Evolutionary conservation across 176 grass and related monocot species (phyloP).

Genomic region (Melocanna baccifera): DNA sequence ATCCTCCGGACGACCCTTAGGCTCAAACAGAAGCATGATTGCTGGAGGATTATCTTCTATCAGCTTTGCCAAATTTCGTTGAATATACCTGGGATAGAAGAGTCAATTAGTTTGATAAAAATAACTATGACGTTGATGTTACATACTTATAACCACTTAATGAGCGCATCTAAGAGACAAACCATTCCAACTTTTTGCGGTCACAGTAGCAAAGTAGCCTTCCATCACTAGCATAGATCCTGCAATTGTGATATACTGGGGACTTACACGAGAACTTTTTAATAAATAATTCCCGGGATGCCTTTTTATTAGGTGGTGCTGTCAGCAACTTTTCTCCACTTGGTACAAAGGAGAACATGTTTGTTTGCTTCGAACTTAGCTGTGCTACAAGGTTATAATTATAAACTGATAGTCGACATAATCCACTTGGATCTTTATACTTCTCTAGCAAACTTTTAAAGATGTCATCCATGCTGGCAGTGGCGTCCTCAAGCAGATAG

Average conservation of each 20-base stretch:
- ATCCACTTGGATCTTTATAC: constrained; percentile 52
- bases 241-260: constrained; percentile 96
- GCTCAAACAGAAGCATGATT: constrained; percentile 97
- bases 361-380: constrained; percentile 59
- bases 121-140: neutral
- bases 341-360: constrained; percentile 56
- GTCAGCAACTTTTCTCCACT: constrained; percentile 47
- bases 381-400: constrained; percentile 72
- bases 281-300: constrained; percentile 79
- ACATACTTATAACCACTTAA: constrained; percentile 17
- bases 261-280: constrained; percentile 95
- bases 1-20: constrained; percentile 94
- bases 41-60: constrained; percentile 84
- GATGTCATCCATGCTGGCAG: constrained; percentile 49
- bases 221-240: constrained; percentile 94
- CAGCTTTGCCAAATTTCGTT: constrained; percentile 72
- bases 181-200: constrained; percentile 96
- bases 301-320: constrained; percentile 50
- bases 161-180: constrained; percentile 4
- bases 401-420: constrained; percentile 73
- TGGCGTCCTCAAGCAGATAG: constrained; percentile 47
- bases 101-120: constrained; percentile 20
- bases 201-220: constrained; percentile 97
- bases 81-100: constrained; percentile 63
- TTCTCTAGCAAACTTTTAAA: constrained; percentile 67